These are phyloP conservation scores for Simplicillium aogashimaense DNA, from an alignment of 2,329 filamentous ascomycete species.

Conservation along the genomic window DNA sequence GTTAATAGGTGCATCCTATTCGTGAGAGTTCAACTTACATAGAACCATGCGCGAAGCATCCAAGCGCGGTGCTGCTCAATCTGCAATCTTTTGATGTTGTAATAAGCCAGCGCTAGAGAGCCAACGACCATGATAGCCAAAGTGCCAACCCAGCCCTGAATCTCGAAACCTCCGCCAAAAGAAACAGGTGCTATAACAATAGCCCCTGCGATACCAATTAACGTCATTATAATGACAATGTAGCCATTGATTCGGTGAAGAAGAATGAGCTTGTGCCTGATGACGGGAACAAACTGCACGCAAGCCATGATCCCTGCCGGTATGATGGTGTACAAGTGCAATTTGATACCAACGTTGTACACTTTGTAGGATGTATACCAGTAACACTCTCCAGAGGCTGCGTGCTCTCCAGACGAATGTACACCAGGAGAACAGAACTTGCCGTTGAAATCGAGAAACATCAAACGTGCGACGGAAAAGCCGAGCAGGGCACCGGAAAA, in stretches of 20 bases:
- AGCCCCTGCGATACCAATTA: slow-evolving; percentile 30
- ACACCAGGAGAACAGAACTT: slow-evolving; percentile 13
- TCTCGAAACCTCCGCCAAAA: slow-evolving; percentile 40
- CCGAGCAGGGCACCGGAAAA: slow-evolving; percentile 29
- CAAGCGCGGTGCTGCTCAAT: slow-evolving; percentile 51
- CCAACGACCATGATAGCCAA: slow-evolving; percentile 29
- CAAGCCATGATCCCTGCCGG: slow-evolving; percentile 28
- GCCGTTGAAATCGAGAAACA: slow-evolving; percentile 34
- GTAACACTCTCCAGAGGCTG: slow-evolving; percentile 25
- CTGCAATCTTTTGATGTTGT: slow-evolving; percentile 46
- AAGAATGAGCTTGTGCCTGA: slow-evolving; percentile 32
- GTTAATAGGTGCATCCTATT: not conserved
- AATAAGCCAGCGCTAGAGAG: slow-evolving; percentile 32
- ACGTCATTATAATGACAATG: slow-evolving; percentile 31
- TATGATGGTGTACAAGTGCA: slow-evolving; percentile 30
- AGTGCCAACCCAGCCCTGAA: slow-evolving; percentile 25
- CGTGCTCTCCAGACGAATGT: slow-evolving; percentile 2
- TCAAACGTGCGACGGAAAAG: slow-evolving; percentile 36
- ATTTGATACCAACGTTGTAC: slow-evolving; percentile 25
- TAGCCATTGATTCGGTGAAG: slow-evolving; percentile 52
- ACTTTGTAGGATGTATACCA: slow-evolving; percentile 19
- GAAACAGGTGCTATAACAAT: too few relatives aligned
- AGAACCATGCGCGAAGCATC: slow-evolving; percentile 46
- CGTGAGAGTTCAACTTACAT: slow-evolving; percentile 16
- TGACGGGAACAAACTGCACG: slow-evolving; percentile 33